Evolutionary conservation across 768 basidiomycete genomes (phyloP).

Genomic region (Chalciporus sphaerocephalus): DNA sequence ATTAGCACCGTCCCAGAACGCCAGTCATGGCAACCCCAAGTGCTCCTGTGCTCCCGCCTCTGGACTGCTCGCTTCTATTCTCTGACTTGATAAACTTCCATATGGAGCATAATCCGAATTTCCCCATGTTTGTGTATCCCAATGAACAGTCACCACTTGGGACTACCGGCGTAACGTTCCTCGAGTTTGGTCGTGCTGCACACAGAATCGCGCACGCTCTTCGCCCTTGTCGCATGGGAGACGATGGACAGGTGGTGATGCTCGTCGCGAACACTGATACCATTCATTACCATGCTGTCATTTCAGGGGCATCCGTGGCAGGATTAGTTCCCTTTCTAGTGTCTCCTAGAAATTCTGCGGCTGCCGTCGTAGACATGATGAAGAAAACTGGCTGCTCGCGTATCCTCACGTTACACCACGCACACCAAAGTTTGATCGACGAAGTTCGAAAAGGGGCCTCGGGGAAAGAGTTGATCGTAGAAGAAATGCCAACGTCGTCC

Average conservation of each 20-base stretch:
- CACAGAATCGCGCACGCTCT: slow-evolving; percentile 29
- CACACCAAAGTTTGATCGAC: slow-evolving; percentile 10
- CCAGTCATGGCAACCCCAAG: no score
- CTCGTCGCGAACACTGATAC: slow-evolving; percentile 31
- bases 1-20: no score
- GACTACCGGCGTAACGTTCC: no score
- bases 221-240: slow-evolving; percentile 10
- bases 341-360: slow-evolving; percentile 37
- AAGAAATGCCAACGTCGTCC: slow-evolving; percentile 16
- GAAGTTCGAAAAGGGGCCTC: slow-evolving; percentile 2
- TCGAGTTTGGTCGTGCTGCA: slow-evolving; percentile 23
- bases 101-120: slow-evolving; percentile 9
- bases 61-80: slow-evolving; percentile 15
- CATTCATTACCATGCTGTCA: slow-evolving; percentile 23
- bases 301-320: slow-evolving; percentile 25
- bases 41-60: slow-evolving; percentile 8
- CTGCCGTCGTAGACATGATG: slow-evolving; percentile 25
- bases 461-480: slow-evolving; percentile 1
- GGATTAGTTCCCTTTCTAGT: slow-evolving; percentile 34
- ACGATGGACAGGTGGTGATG: slow-evolving; percentile 27
- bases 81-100: slow-evolving; percentile 18
- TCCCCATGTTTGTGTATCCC: slow-evolving; percentile 13
- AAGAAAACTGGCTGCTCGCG: slow-evolving; percentile 8
- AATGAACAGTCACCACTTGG: slow-evolving; percentile 12
- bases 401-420: slow-evolving; percentile 9